Percentiles rank a stretch among this genome's conserved stretches.
Evolutionary conservation across 2,329 filamentous ascomycete genomes (phyloP).

Genomic region (Colletotrichum abscissum): DNA sequence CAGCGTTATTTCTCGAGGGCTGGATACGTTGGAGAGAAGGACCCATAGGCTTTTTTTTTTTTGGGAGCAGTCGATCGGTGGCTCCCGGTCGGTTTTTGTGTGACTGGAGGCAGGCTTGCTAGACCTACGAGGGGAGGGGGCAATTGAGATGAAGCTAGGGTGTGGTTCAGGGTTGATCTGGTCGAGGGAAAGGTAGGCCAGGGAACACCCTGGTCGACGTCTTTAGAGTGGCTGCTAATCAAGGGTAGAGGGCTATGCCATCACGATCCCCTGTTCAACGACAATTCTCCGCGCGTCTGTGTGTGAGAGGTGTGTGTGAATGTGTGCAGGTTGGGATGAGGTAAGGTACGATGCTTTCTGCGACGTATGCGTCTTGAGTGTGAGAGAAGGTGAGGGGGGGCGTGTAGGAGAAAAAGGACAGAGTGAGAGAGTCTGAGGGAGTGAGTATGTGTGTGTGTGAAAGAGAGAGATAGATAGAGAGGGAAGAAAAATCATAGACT

Average conservation of each 20-base stretch:
- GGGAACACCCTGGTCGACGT: slow-evolving; percentile 47
- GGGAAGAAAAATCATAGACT: not conserved
- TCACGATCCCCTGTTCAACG: slow-evolving; percentile 43
- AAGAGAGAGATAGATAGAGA: not conserved
- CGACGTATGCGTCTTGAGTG: not conserved
- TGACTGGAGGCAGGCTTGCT: slow-evolving; percentile 47
- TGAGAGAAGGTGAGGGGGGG: not conserved
- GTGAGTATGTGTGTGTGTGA: not conserved
- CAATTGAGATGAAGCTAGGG: slow-evolving; percentile 57
- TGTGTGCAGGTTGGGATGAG: not conserved
- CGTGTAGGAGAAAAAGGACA: not conserved
- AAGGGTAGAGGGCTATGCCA: slow-evolving; percentile 49
- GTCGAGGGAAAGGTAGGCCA: slow-evolving; percentile 47
- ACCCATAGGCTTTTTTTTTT: slow-evolving; percentile 42
- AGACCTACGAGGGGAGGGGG: slow-evolving; percentile 47
- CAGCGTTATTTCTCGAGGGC: slow-evolving; percentile 37
- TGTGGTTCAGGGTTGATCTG: slow-evolving; percentile 52
- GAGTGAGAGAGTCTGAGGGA: slow-evolving; percentile 11
- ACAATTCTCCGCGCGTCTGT: slow-evolving; percentile 52
- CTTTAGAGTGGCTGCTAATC: slow-evolving; percentile 52
- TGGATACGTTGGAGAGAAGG: slow-evolving; percentile 41
- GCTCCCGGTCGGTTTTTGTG: slow-evolving; percentile 61
- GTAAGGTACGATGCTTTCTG: not conserved
- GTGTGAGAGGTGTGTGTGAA: slow-evolving; percentile 37
- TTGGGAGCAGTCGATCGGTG: slow-evolving; percentile 49